A percentile compares a stretch with the other conserved stretches of the same genome.
phyloP scores from a whole-genome alignment of 2,329 filamentous ascomycete genomes.

The Thermomyces lanuginosus region DNA sequence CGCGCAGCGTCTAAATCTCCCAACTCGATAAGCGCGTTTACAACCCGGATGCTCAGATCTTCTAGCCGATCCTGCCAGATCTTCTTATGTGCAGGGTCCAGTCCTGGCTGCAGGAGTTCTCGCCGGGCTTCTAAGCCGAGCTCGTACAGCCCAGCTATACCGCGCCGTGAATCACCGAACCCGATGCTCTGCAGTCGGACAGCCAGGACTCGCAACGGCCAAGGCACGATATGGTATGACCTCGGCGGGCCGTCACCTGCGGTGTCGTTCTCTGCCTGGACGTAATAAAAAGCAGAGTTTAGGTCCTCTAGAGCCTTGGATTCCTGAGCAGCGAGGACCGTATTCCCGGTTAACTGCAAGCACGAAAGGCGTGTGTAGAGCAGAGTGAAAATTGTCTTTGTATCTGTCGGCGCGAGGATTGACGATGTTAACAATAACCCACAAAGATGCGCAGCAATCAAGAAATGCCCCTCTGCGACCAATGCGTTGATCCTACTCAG shows the following conservation, averaged over 20 bases:
- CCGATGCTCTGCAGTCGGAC: conserved; percentile 74
- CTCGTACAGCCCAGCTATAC: conserved; percentile 82
- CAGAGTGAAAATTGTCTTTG: conserved; percentile 53
- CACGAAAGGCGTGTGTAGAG: conserved; percentile 70
- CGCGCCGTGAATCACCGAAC: conserved; percentile 66
- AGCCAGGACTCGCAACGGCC: conserved; percentile 67
- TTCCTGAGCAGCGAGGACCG: conserved; percentile 49
- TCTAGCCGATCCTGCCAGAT: conserved; percentile 57
- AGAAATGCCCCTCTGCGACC: conserved; percentile 58
- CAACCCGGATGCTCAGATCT: conserved; percentile 54
- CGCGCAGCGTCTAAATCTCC: conserved; percentile 69
- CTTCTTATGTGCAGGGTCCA: conserved; percentile 39
- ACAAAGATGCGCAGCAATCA: conserved; percentile 48
- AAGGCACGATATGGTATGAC: conserved; percentile 63
- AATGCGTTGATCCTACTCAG: conserved; percentile 43
- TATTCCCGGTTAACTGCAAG: conserved; percentile 61
- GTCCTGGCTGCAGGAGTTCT: conserved; percentile 36
- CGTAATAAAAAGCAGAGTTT: conserved; percentile 38
- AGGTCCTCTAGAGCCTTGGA: conserved; percentile 47
- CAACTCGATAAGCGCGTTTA: conserved; percentile 45
- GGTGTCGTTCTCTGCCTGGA: conserved; percentile 15
- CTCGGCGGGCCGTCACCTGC: conserved; percentile 41
- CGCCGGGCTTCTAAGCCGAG: conserved; percentile 61
- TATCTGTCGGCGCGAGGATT: conserved; percentile 33
- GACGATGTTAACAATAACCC: conserved; percentile 28